Evolutionary conservation across 2,329 filamentous ascomycete species (phyloP).

Genomic region (Fonsecaea erecta): DNA sequence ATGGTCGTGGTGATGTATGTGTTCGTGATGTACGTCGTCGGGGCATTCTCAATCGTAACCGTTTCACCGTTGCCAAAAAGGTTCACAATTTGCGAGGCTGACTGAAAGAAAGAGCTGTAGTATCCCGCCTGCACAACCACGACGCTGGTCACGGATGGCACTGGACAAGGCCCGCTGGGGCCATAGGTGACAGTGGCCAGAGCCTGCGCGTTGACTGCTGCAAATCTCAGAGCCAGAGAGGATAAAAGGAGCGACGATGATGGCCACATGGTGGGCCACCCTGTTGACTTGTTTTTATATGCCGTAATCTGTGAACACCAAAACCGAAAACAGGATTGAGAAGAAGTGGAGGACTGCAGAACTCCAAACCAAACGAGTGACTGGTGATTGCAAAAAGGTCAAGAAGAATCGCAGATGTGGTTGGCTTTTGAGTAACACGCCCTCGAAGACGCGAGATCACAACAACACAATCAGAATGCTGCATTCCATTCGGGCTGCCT

Average conservation of each 20-base stretch:
- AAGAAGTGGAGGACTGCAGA: constrained; percentile 30
- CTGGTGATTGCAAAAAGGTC: constrained; percentile 21
- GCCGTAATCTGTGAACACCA: constrained; percentile 10
- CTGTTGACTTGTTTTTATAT: constrained; percentile 7
- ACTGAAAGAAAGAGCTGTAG: constrained; percentile 36
- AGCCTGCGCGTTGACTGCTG: constrained; percentile 27
- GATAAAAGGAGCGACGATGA: constrained; percentile 29
- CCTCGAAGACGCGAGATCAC: constrained; percentile 20
- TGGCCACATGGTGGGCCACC: constrained; percentile 30
- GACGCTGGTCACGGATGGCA: constrained; percentile 27
- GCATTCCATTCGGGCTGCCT: constrained; percentile 32
- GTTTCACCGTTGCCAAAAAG: constrained; percentile 33
- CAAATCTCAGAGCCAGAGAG: constrained; percentile 26
- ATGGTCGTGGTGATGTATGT: constrained; percentile 36
- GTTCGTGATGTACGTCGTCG: constrained; percentile 32
- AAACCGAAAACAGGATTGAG: constrained; percentile 7
- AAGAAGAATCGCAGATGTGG: constrained; percentile 14
- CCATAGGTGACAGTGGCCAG: constrained; percentile 28
- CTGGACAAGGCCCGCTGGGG: constrained; percentile 27
- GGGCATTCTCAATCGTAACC: constrained; percentile 34
- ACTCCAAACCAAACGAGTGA: constrained; percentile 35
- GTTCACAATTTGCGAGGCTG: constrained; percentile 34
- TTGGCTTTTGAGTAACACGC: constrained; percentile 26
- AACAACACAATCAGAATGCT: constrained; percentile 34
- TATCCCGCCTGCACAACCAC: constrained; percentile 29